phyloP scores from a whole-genome alignment of 371 early-diverging fungal genomes.

The Syncephalastrum sp. region DNA sequence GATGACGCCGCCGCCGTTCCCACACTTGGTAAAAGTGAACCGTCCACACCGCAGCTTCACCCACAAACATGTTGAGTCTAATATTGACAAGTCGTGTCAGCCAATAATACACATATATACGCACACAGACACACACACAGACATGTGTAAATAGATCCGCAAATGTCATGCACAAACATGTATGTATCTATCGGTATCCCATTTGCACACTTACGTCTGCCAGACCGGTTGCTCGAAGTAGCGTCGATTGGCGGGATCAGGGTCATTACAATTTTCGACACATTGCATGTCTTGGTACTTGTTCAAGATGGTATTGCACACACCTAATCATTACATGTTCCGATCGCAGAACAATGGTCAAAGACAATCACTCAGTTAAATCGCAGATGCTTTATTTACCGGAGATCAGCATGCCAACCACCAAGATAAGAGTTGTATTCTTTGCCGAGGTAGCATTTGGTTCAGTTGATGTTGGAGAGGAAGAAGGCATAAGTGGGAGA shows the following conservation, averaged over 20 bases:
- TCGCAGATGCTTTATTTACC: slow-evolving; percentile 43
- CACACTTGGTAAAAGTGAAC: slow-evolving; percentile 41
- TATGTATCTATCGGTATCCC: neutral
- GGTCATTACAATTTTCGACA: slow-evolving; percentile 82
- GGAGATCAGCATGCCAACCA: slow-evolving; percentile 77
- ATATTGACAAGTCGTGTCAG: neutral
- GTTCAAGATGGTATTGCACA: slow-evolving; percentile 80
- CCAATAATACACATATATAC: neutral
- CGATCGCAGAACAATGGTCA: neutral
- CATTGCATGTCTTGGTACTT: slow-evolving; percentile 90
- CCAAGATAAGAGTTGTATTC: slow-evolving; percentile 46
- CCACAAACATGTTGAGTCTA: slow-evolving; percentile 91
- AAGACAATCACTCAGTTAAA: neutral
- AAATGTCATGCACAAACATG: neutral
- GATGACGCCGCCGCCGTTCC: slow-evolving; percentile 11
- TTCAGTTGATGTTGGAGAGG: neutral
- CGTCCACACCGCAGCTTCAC: slow-evolving; percentile 68
- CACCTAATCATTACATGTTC: slow-evolving; percentile 25
- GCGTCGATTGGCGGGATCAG: slow-evolving; percentile 66
- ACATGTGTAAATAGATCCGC: neutral
- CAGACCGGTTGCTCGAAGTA: slow-evolving; percentile 96
- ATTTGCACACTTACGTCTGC: slow-evolving; percentile 69
- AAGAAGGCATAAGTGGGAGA: slow-evolving; percentile 6
- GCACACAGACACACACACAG: neutral
- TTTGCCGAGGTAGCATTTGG: neutral